Evolutionary conservation across 163 green algal species (phyloP), one percentile per base, ranked within the genome.

Genomic region (Prototheca stagnorum): DNA sequence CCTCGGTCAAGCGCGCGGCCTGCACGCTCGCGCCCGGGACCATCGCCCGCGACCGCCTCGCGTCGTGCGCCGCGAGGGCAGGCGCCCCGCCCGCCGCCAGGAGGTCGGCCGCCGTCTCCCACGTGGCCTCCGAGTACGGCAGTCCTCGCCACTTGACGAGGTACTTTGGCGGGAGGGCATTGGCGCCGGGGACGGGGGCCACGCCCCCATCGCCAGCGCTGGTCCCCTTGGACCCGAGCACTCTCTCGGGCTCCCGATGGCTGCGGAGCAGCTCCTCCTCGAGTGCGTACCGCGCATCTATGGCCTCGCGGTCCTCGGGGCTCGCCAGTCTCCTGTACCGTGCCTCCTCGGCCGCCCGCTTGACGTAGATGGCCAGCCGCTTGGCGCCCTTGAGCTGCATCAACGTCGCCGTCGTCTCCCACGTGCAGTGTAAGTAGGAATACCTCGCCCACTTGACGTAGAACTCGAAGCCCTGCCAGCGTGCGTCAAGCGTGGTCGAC

Each of bases 281-380:
- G 84, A 96, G 92, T 51, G 82, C 59, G 25, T 64, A 51, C 62
- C 86, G 67, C 60, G 95, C 78, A 47, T 95, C 77, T 47, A 68
- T 37, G 61, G 88, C 65, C 77, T 96, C 85, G 35, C 61, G 54
- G 60, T 93, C 81, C 57, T 93, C 84, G 17, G 67, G 59, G 21
- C 54, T 76, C 36, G 87, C 42, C 35, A 23, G 29, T 51, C 53
- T 14, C 52, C 20, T 2, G 44, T 31, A 21, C 44, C 53, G 57
- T 50, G 70, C 62, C 44, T 62, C 28, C 23, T 85, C 74, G 17
- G 84, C 64, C 20, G 59, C 40, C 46, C 67, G 82, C 42, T 70
- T 77, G 39, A 86, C 88, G 76, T 96, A 96, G 68, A 95, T 94
- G 26, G 78, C 31, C 17, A 97, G 70, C 7, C 86, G 77, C 78